Evolutionary conservation across 371 early-diverging fungal genomes (phyloP).

Genomic region (Saksenaea vasiformis): DNA sequence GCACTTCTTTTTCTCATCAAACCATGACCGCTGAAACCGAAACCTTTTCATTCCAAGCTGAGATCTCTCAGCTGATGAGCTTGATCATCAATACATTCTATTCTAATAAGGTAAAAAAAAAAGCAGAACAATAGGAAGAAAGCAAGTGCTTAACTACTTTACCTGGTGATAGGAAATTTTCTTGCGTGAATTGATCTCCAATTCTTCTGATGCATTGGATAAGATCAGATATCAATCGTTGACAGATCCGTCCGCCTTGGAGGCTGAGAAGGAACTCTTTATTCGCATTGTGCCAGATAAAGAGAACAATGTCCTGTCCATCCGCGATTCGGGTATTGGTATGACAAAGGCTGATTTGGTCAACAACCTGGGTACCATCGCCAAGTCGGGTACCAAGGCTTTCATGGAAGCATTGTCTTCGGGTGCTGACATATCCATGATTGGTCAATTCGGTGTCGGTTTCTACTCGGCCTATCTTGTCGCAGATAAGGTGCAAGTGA

Average conservation of each 20-base stretch:
- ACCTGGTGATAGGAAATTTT: slow-evolving; percentile 65
- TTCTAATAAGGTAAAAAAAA: slow-evolving; percentile 48
- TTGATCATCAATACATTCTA: slow-evolving; percentile 75
- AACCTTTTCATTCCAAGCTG: slow-evolving; percentile 91
- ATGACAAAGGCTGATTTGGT: slow-evolving; percentile 87
- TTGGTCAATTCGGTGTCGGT: slow-evolving; percentile 96
- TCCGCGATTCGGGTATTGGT: slow-evolving; percentile 88
- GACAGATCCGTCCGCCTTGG: slow-evolving; percentile 56
- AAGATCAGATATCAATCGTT: slow-evolving; percentile 76
- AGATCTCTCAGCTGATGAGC: slow-evolving; percentile 92
- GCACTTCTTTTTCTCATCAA: slow-evolving; percentile 6
- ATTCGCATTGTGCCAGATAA: slow-evolving; percentile 67
- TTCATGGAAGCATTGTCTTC: slow-evolving; percentile 56
- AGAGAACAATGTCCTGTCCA: slow-evolving; percentile 62
- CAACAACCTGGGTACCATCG: slow-evolving; percentile 86
- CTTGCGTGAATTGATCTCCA: slow-evolving; percentile 86
- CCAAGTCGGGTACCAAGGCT: slow-evolving; percentile 72
- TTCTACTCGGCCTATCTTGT: slow-evolving; percentile 87
- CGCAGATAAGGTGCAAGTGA: slow-evolving; percentile 82
- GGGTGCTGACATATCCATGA: slow-evolving; percentile 64
- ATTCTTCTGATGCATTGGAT: slow-evolving; percentile 88
- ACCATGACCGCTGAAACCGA: slow-evolving; percentile 51
- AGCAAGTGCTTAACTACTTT: neutral
- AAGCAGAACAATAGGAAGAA: neutral
- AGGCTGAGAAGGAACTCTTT: slow-evolving; percentile 56